Percentiles rank a stretch among this genome's conserved stretches.
These are phyloP conservation scores for Sclerotinia minor DNA, from an alignment of 2,329 filamentous ascomycete species.

Conservation along the genomic window DNA sequence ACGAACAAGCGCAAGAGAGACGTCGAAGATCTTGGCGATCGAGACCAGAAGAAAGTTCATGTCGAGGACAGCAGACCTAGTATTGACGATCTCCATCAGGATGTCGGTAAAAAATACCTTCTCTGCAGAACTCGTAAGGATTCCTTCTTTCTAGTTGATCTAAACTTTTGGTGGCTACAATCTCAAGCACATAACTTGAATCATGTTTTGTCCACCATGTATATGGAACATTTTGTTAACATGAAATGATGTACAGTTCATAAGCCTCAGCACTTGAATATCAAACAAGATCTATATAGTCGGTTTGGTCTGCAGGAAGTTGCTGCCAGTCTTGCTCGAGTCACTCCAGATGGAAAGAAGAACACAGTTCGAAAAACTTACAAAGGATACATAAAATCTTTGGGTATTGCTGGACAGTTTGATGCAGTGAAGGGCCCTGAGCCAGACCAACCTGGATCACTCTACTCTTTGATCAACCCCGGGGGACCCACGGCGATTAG, in stretches of 20 bases:
- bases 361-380: conserved; percentile 67
- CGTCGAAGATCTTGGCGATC: conserved; percentile 56
- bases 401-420: conserved; percentile 62
- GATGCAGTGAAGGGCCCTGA: conserved; percentile 58
- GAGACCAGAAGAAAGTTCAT: conserved; percentile 62
- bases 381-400: conserved; percentile 66
- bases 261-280: conserved; percentile 48
- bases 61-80: conserved; percentile 60
- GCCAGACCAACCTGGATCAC: conserved; percentile 41
- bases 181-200: conserved; percentile 25
- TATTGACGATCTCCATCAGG: conserved; percentile 64
- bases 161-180: conserved; percentile 25
- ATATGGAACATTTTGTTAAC: conserved; percentile 41
- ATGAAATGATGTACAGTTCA: conserved; percentile 40
- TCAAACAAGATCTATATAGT: conserved; percentile 59
- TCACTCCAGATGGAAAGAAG: conserved; percentile 65
- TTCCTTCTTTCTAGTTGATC: conserved; percentile 46
- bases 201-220: conserved; percentile 31
- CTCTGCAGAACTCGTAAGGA: conserved; percentile 67
- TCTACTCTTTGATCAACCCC: conserved; percentile 51
- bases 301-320: conserved; percentile 57
- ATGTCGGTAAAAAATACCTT: conserved; percentile 67
- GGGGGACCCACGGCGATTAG: conserved; percentile 44
- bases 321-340: conserved; percentile 62
- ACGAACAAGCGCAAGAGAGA: conserved; percentile 64